Percentiles rank a stretch among this genome's conserved stretches.
phyloP scores from a whole-genome alignment of 208 protist species.

The Leishmania martiniquensis region DNA sequence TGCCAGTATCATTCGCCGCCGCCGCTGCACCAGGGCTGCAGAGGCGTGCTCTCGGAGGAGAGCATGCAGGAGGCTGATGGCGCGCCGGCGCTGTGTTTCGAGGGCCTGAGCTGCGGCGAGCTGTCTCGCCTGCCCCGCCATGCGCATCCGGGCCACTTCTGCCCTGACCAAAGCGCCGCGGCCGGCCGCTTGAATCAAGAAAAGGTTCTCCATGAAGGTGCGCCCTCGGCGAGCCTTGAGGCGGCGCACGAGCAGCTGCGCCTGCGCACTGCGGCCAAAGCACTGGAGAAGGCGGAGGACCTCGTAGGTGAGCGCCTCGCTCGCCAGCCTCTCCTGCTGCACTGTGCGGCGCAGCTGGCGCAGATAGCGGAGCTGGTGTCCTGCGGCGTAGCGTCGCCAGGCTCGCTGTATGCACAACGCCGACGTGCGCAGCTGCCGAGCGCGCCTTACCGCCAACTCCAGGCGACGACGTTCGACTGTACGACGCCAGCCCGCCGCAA shows the following conservation, averaged over 20 bases:
- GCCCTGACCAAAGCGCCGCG: constrained; percentile 40
- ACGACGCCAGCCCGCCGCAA: constrained; percentile 41
- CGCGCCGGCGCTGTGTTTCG: neutral
- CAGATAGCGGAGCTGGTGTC: constrained; percentile 61
- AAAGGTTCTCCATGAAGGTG: constrained; percentile 44
- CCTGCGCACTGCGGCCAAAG: constrained; percentile 51
- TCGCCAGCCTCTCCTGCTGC: constrained; percentile 41
- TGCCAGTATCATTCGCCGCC: constrained; percentile 6
- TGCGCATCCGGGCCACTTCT: constrained; percentile 6
- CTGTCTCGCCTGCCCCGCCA: constrained; percentile 11
- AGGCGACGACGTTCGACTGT: constrained; percentile 43
- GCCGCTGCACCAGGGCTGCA: neutral
- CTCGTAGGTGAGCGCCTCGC: constrained; percentile 36
- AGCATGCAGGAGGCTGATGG: neutral
- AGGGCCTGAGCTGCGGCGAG: constrained; percentile 17
- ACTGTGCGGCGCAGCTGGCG: constrained; percentile 42
- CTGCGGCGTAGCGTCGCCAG: constrained; percentile 47
- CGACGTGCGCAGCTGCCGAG: constrained; percentile 39
- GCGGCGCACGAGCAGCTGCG: constrained; percentile 34
- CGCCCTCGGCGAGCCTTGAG: constrained; percentile 49
- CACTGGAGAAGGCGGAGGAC: constrained; percentile 47
- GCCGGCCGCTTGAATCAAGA: constrained; percentile 40
- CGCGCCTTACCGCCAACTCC: constrained; percentile 34
- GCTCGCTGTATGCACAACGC: constrained; percentile 49
- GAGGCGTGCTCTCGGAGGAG: constrained; percentile 22